Evolutionary conservation across 371 early-diverging fungal species (phyloP).

Genomic region (Rhizopus delemar): DNA sequence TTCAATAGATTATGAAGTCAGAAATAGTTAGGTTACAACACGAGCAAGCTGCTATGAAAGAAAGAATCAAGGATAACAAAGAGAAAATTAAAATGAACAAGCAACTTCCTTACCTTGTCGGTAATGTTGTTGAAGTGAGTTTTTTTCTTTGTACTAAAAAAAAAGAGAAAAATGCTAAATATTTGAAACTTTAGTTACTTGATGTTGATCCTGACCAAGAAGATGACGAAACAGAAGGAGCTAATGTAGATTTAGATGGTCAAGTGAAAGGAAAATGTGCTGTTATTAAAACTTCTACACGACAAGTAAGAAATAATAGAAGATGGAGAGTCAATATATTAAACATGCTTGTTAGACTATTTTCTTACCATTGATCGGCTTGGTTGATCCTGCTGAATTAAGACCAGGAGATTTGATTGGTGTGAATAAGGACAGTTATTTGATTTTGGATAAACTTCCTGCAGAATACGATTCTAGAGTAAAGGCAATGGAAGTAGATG

Average conservation of each 20-base stretch:
- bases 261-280: slow-evolving; percentile 96
- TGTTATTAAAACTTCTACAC: slow-evolving; percentile 95
- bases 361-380: slow-evolving; percentile 97
- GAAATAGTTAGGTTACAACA: slow-evolving; percentile 86
- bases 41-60: slow-evolving; percentile 89
- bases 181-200: slow-evolving; percentile 64
- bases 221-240: slow-evolving; percentile 90
- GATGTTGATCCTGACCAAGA: slow-evolving; percentile 90
- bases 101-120: slow-evolving; percentile 98
- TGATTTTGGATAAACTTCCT: slow-evolving; percentile 98
- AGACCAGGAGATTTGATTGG: slow-evolving; percentile 99
- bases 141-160: background rate
- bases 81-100: slow-evolving; percentile 99
- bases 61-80: slow-evolving; percentile 97
- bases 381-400: slow-evolving; percentile 91
- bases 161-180: background rate
- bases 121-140: slow-evolving; percentile 96
- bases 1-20: slow-evolving; percentile 82
- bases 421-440: slow-evolving; percentile 99
- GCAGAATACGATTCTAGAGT: slow-evolving; percentile 99
- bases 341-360: slow-evolving; percentile 68
- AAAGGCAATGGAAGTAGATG: slow-evolving; percentile 99
- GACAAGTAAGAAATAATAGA: slow-evolving; percentile 71
- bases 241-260: slow-evolving; percentile 91
- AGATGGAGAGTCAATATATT: background rate